These are phyloP conservation scores for Gaultheria prostrata DNA, from an alignment of 148 eudicot genomes.

Conservation along the genomic window DNA sequence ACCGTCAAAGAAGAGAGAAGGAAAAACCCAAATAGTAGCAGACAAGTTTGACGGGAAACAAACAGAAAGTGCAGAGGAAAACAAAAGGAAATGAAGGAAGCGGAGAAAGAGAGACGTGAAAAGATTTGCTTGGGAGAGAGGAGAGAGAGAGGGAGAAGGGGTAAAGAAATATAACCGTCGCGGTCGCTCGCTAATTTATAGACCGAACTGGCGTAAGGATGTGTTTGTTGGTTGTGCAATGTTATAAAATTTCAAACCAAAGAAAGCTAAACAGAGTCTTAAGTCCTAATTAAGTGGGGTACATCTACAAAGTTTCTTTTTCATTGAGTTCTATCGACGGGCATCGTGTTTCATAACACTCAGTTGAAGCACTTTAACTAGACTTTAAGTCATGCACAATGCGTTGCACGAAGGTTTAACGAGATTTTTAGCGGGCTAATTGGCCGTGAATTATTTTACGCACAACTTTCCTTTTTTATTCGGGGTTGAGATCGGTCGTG, in stretches of 20 bases:
- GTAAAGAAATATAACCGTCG: slow-evolving; percentile 6
- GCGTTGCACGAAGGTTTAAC: no score
- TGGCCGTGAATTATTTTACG: no score
- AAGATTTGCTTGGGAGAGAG: neutral
- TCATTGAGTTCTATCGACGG: no score
- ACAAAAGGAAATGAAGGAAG: neutral
- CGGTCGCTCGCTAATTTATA: slow-evolving; percentile 16
- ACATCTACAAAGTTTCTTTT: no score
- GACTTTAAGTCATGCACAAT: no score
- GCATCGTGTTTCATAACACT: no score
- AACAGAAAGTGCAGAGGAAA: slow-evolving; percentile 18
- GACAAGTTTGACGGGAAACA: slow-evolving; percentile 10
- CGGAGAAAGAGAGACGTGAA: neutral
- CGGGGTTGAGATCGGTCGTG: no score
- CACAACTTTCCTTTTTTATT: no score
- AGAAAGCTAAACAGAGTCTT: no score
- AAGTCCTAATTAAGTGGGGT: no score
- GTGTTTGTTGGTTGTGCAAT: neutral
- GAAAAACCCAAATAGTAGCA: neutral
- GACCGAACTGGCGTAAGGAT: neutral
- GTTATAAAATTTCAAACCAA: neutral
- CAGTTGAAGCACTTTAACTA: no score
- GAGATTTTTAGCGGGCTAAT: no score
- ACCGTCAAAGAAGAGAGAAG: slow-evolving; percentile 14
- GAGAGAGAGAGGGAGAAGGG: neutral